Evolutionary conservation across 768 basidiomycete genomes (phyloP).

Genomic region (Suillus variegatus): DNA sequence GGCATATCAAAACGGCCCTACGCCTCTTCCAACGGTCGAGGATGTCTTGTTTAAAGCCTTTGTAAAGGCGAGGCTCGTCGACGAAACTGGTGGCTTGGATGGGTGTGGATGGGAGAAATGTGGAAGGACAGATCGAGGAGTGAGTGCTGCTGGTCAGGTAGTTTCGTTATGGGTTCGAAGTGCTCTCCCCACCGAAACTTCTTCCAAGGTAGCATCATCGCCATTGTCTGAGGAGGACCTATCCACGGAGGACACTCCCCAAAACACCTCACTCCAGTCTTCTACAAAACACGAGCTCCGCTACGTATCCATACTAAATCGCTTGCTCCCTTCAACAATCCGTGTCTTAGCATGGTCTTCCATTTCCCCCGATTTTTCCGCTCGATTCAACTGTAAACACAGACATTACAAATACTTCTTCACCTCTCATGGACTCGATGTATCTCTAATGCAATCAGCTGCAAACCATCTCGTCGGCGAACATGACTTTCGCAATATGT

Average conservation of each 20-base stretch:
- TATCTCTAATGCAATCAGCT: constrained; percentile 74
- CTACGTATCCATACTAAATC: not conserved
- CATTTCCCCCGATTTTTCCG: constrained; percentile 74
- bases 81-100: constrained; percentile 70
- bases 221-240: too few relatives aligned
- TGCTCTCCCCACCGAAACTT: constrained; percentile 38
- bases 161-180: constrained; percentile 90
- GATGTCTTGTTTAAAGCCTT: constrained; percentile 81
- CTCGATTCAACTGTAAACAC: constrained; percentile 82
- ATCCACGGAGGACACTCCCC: not conserved
- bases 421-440: constrained; percentile 62
- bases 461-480: constrained; percentile 75
- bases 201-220: too few relatives aligned
- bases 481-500: constrained; percentile 95
- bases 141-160: constrained; percentile 93
- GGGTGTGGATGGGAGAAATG: constrained; percentile 92
- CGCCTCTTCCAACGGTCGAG: constrained; percentile 89
- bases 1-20: constrained; percentile 71
- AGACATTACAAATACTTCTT: constrained; percentile 98
- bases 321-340: not conserved
- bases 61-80: constrained; percentile 74
- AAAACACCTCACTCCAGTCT: not conserved
- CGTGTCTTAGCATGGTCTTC: constrained; percentile 89
- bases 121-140: constrained; percentile 93
- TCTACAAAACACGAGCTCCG: not conserved